Percentiles rank a stretch among this genome's conserved stretches.
Evolutionary conservation across 2,329 filamentous ascomycete species (phyloP).

Genomic region (Pestalotiopsis sp.): DNA sequence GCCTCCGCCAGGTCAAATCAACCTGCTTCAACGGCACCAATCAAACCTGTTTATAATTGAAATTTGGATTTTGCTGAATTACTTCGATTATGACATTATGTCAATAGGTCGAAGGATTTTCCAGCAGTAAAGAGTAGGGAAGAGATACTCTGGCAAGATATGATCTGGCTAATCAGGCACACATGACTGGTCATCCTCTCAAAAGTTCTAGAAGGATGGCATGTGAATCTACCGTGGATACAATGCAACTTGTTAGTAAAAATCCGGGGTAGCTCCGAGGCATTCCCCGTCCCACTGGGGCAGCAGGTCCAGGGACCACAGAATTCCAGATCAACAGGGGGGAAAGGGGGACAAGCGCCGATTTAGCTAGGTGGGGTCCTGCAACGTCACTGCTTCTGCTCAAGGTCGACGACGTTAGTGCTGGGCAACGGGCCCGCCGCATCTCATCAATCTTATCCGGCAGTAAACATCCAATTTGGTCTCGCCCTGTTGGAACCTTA

Average conservation of each 20-base stretch:
- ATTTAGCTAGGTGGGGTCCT: not conserved
- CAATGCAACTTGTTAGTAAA: too few relatives aligned
- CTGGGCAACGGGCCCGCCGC: not conserved
- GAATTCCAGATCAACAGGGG: not conserved
- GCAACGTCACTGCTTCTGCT: conserved; percentile 5
- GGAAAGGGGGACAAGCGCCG: not conserved
- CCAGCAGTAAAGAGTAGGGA: too few relatives aligned
- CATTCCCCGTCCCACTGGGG: not conserved
- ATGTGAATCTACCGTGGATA: not conserved
- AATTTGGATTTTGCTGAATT: too few relatives aligned
- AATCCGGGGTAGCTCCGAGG: too few relatives aligned
- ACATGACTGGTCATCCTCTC: too few relatives aligned
- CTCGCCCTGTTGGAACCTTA: not conserved
- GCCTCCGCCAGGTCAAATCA: too few relatives aligned
- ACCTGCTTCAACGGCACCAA: too few relatives aligned
- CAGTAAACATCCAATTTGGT: conserved; percentile 4
- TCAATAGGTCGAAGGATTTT: too few relatives aligned
- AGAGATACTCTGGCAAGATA: not conserved
- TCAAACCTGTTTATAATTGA: too few relatives aligned
- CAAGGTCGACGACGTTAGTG: not conserved
- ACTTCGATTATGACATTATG: too few relatives aligned
- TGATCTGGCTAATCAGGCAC: too few relatives aligned
- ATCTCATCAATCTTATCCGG: not conserved
- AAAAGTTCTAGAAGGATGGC: not conserved
- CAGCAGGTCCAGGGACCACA: not conserved